A percentile compares a stretch with the other conserved stretches of the same genome.
Conservation (phyloP, 305 asterid species). For the Withania somnifera region DNA sequence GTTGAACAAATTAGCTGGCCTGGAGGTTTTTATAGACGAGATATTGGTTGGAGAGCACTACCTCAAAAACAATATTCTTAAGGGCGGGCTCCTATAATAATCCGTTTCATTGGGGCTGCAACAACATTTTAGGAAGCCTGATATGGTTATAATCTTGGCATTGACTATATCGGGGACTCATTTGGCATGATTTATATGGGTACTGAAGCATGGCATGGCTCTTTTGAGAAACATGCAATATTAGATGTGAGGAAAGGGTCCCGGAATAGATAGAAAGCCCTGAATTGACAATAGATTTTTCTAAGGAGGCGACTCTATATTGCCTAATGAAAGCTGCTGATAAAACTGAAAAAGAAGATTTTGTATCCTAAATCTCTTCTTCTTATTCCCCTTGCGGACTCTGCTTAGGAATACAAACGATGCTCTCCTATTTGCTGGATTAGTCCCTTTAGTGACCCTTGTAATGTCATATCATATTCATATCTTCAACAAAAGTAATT, state of each 20-base stretch:
- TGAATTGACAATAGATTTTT: background rate
- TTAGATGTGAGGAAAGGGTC: background rate
- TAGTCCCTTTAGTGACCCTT: background rate
- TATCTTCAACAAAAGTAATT: background rate
- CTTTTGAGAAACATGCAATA: background rate
- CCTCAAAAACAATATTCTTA: constrained; percentile 21
- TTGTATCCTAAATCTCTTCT: background rate
- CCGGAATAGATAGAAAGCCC: background rate
- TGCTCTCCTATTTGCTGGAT: background rate
- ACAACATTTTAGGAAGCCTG: background rate
- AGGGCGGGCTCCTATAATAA: background rate
- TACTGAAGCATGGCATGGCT: background rate
- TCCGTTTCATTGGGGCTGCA: background rate
- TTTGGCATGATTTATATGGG: background rate
- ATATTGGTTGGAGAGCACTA: constrained; percentile 89
- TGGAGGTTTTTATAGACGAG: constrained; percentile 63
- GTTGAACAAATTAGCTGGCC: constrained; percentile 64
- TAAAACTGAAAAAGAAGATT: background rate
- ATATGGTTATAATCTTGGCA: background rate
- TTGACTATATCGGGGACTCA: background rate
- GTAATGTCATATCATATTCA: background rate
- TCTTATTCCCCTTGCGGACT: background rate
- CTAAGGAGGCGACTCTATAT: background rate
- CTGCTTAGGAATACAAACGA: background rate
- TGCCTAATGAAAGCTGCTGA: background rate